Conservation (phyloP, 192 early-diverging fungal species). For the Pilaira anomala region DNA sequence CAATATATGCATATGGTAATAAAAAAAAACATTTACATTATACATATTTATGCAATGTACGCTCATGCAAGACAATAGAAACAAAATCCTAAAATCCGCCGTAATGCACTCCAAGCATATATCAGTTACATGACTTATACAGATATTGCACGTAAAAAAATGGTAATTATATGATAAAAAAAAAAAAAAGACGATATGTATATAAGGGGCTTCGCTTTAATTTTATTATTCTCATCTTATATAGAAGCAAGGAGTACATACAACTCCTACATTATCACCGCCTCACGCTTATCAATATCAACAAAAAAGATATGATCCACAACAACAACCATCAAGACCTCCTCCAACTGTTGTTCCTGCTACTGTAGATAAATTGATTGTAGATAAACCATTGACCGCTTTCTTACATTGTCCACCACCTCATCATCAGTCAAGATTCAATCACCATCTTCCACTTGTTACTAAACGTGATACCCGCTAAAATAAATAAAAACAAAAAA, state of each 20-base stretch:
- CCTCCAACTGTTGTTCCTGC: neutral
- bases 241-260: no score
- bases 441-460: no score
- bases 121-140: constrained; percentile 33
- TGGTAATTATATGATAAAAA: constrained; percentile 1
- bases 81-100: constrained; percentile 17
- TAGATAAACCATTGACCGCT: constrained; percentile 11
- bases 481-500: neutral
- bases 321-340: no score
- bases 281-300: neutral
- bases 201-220: neutral
- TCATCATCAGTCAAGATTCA: no score
- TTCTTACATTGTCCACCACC: neutral
- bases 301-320: no score
- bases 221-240: no score
- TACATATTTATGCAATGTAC: no score
- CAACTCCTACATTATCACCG: neutral
- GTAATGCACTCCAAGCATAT: constrained; percentile 27
- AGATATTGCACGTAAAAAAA: constrained; percentile 10
- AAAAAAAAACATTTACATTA: no score
- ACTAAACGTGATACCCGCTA: neutral
- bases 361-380: neutral
- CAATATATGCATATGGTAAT: no score
- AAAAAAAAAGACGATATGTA: no score
- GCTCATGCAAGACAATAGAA: constrained; percentile 1